Conservation (phyloP, 139 green algal genomes). For the Chlorella sp. region DNA sequence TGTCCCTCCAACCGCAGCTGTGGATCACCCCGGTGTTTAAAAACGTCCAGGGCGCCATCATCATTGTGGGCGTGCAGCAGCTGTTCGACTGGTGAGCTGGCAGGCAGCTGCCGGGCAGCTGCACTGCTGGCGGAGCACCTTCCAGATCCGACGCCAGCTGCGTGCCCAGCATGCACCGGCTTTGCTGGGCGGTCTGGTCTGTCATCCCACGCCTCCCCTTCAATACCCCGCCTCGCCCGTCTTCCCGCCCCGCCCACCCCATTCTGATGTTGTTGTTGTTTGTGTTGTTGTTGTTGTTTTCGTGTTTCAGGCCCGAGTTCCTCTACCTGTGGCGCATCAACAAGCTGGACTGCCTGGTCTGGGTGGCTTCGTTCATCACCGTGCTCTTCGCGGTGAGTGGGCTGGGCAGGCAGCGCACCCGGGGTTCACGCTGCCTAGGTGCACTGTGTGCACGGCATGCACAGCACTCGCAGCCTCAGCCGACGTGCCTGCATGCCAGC, state of each 20-base stretch:
- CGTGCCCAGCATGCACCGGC: too few relatives aligned
- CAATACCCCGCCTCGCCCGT: not conserved
- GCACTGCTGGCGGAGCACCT: not conserved
- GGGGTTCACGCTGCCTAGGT: too few relatives aligned
- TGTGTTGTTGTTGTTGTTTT: too few relatives aligned
- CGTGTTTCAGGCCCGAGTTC: slow-evolving; percentile 26
- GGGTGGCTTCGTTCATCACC: slow-evolving; percentile 30
- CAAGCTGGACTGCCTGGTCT: slow-evolving; percentile 52
- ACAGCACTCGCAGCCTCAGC: too few relatives aligned
- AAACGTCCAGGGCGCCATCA: slow-evolving; percentile 43
- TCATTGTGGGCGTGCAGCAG: slow-evolving; percentile 56
- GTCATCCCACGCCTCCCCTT: not conserved
- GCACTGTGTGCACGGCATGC: too few relatives aligned
- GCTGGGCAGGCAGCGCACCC: too few relatives aligned
- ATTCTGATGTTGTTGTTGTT: too few relatives aligned
- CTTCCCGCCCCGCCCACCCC: not conserved
- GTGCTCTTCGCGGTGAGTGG: slow-evolving; percentile 46
- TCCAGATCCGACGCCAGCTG: too few relatives aligned
- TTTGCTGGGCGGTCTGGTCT: too few relatives aligned
- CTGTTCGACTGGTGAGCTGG: slow-evolving; percentile 61
- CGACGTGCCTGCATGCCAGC: too few relatives aligned
- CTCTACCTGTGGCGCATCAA: slow-evolving; percentile 49
- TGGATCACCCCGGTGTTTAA: slow-evolving; percentile 66
- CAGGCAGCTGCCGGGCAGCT: not conserved
- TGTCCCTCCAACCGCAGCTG: not conserved